A percentile compares a stretch with the other conserved stretches of the same genome.
Conservation (phyloP, 2,329 filamentous ascomycete species). For the Thielaviopsis populi region DNA sequence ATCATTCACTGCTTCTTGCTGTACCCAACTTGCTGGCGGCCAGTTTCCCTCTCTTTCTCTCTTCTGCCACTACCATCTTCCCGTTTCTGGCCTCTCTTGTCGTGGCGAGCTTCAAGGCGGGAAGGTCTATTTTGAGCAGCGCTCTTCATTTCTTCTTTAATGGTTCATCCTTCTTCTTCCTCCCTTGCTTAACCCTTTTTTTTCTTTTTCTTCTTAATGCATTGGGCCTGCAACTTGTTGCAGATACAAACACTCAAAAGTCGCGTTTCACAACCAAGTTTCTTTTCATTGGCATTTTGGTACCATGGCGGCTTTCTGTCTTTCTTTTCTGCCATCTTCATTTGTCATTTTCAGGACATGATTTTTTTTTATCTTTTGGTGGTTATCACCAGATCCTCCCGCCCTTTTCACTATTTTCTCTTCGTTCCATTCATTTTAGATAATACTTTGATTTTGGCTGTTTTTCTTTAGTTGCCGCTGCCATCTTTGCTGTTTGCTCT, state of each 20-base stretch:
- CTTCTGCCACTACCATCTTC: no score
- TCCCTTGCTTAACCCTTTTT: not conserved
- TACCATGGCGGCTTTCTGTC: conserved; percentile 4
- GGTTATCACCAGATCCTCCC: not conserved
- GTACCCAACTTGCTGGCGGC: no score
- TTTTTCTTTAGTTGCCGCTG: not conserved
- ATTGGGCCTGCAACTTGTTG: not conserved
- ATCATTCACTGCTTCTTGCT: no score
- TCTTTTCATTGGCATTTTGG: not conserved
- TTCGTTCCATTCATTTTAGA: not conserved
- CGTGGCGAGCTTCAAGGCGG: no score
- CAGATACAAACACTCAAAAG: conserved; percentile 7
- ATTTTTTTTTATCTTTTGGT: conserved; percentile 1
- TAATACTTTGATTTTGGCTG: not conserved
- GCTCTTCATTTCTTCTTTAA: no score
- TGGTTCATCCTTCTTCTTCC: not conserved
- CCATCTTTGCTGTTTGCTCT: not conserved
- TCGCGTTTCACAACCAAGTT: conserved; percentile 1
- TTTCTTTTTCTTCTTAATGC: not conserved
- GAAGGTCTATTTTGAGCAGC: no score
- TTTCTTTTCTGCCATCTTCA: not conserved
- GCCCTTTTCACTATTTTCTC: not conserved
- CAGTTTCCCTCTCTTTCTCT: not conserved
- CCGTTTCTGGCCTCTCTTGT: no score
- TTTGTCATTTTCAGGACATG: not conserved